Evolutionary conservation across 306 rosid genomes (phyloP), one percentile per base, ranked within the genome.

Genomic region (Dicorynia guianensis): DNA sequence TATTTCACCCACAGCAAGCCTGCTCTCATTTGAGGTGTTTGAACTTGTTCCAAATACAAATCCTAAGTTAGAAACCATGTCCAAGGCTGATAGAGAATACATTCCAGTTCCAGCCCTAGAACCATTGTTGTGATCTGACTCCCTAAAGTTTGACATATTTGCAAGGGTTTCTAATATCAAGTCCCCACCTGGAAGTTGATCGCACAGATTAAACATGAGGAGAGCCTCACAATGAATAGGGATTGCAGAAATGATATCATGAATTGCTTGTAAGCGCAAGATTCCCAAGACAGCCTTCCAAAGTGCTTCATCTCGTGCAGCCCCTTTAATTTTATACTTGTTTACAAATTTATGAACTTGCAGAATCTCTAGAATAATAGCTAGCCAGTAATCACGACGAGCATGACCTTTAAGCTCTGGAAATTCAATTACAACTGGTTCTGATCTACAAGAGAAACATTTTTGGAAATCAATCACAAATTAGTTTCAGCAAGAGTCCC

Each of bases 381-480:
- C 98, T 63, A 96, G 87, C 99, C 98, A 96, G 67, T 85, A 93
- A 86, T 93, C 99, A 82, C 99, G 97, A 19, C 99, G 96, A 49
- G 94, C 78, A 69, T 96, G 97, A 55, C 98, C 99, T 82, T 90
- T 96, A 73, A 96, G 93, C 88, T 96, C 99, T 39, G 99, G 99
- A 87, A 96, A 93, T 81, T 96, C 99, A n/a, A 93, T 72, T 20
- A 90, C 81, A 79, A 75, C 93, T 33, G 99, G 93, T 80, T 93
- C 99, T 63, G 93, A 85, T 84, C 99, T 96, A 77, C 88, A 90
- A 71, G 71, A 71, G 69, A 78, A 83, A 58, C 71, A 75, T 15
- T 76, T 73, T 40, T 14, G 3, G 63, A 57, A 79, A 83, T 82
- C 61, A 62, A 72, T 36, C 19, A 47, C 76, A 53, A 63, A 70